Percentiles rank a stretch among this genome's conserved stretches.
Evolutionary conservation across 2,329 filamentous ascomycete genomes (phyloP).

Genomic region (Exophiala xenobiotica): DNA sequence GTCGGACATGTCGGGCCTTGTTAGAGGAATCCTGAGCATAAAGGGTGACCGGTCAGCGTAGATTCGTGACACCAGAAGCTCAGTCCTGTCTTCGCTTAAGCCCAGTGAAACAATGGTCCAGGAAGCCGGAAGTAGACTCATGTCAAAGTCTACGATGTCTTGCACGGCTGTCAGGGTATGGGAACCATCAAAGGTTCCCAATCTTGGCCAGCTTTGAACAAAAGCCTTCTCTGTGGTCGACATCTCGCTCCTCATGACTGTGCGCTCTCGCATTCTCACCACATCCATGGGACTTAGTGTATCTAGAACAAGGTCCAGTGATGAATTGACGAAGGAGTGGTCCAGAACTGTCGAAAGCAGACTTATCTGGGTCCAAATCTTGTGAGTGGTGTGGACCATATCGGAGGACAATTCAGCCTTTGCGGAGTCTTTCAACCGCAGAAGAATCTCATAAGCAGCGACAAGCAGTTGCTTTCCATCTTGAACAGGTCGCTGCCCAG

Average conservation of each 20-base stretch:
- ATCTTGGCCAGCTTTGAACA: slow-evolving; percentile 12
- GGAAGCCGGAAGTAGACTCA: slow-evolving; percentile 76
- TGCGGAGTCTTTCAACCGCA: slow-evolving; percentile 4
- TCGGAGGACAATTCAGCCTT: slow-evolving; percentile 19
- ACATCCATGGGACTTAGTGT: slow-evolving; percentile 23
- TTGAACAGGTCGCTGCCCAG: background rate
- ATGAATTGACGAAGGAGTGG: slow-evolving; percentile 20
- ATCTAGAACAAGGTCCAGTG: slow-evolving; percentile 23
- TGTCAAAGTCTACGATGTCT: slow-evolving; percentile 60
- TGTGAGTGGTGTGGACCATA: slow-evolving; percentile 22
- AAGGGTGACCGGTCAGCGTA: slow-evolving; percentile 75
- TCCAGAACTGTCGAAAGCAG: slow-evolving; percentile 28
- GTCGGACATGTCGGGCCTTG: slow-evolving; percentile 76
- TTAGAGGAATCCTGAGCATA: slow-evolving; percentile 79
- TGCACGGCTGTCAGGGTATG: background rate
- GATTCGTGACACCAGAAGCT: slow-evolving; percentile 86
- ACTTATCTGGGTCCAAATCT: slow-evolving; percentile 24
- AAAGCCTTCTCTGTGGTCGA: slow-evolving; percentile 10
- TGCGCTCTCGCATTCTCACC: slow-evolving; percentile 16
- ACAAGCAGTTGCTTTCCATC: slow-evolving; percentile 17
- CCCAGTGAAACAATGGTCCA: slow-evolving; percentile 89
- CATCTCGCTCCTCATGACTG: slow-evolving; percentile 15
- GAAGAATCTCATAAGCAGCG: slow-evolving; percentile 20
- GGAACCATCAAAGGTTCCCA: background rate
- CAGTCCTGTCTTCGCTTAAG: slow-evolving; percentile 75